Evolutionary conservation across 768 basidiomycete species (phyloP), one percentile per base, ranked within the genome.

Genomic region (Russula olivacea): DNA sequence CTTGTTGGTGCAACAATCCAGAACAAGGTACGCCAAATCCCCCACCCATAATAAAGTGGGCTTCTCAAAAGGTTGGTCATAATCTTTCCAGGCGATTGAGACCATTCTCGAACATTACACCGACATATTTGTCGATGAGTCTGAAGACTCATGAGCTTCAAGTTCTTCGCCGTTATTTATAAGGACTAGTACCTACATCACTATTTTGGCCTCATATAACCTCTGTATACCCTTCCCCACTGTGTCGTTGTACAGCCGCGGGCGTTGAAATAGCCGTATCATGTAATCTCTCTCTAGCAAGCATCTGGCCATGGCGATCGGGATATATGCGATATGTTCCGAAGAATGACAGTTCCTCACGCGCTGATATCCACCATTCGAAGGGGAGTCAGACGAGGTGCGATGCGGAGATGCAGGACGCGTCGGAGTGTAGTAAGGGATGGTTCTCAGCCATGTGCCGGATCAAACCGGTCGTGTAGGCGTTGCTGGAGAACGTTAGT

Each of bases 121-220:
- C 61, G 95, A 97, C 78, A 98, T 98, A 71, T 98, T 98, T 75
- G 89, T 98, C 66, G 95, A 96, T 69, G 95, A 93, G 72, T 75
- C 79, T 66, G 89, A 89, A 55, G 68, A 67, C 49, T 54, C 69
- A 63, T 73, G 66, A 65, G 48, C 45, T 50, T 48, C 65, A 63
- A 36, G 30, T 41, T 66, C 70, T 72, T 73, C 70, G 36, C 47
- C 52, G 43, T 60, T 67, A 68, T 66, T 55, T 63, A 63, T 58
- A 28, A 43, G 55, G 55, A 66, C 64, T 38, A 59, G 61, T 50
- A 65, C 53, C 63, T 55, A 59, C 61, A 65, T 65, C 54, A 56
- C 50, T 70, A 59, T 62, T 55, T 45, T 58, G 51, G 61, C 61
- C 47, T 45, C 58, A 60, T 60, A 52, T 66, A 30, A 45, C 50